Conservation (phyloP, 495 filamentous ascomycete species). For the Tuber umbilicatum region DNA sequence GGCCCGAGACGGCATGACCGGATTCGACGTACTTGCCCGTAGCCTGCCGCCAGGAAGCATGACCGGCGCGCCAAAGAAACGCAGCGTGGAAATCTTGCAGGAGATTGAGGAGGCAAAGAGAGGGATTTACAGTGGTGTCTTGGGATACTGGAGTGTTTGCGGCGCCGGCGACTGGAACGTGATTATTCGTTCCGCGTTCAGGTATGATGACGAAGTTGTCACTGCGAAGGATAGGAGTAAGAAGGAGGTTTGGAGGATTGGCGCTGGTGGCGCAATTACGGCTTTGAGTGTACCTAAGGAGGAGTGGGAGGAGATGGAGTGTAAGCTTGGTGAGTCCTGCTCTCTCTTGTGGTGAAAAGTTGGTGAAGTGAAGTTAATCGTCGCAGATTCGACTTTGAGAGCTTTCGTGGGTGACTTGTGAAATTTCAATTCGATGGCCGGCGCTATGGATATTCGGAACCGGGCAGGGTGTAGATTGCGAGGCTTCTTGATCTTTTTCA, state of each 20-base stretch:
- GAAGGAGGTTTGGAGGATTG: slow-evolving; percentile 65
- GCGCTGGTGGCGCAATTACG: slow-evolving; percentile 84
- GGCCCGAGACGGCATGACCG: slow-evolving; percentile 43
- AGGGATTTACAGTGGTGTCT: slow-evolving; percentile 80
- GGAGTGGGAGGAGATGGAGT: slow-evolving; percentile 87
- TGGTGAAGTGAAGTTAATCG: neutral
- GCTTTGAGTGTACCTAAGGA: slow-evolving; percentile 65
- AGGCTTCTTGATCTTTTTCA: neutral
- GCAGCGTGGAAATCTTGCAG: slow-evolving; percentile 73
- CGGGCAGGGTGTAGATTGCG: neutral
- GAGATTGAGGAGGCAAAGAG: slow-evolving; percentile 60
- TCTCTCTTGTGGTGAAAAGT: neutral
- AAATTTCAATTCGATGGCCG: neutral
- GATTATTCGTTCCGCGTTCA: slow-evolving; percentile 71
- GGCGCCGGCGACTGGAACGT: slow-evolving; percentile 85
- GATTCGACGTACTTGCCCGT: slow-evolving; percentile 68
- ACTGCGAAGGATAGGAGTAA: slow-evolving; percentile 29
- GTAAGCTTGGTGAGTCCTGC: slow-evolving; percentile 52
- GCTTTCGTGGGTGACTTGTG: neutral
- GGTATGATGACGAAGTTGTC: slow-evolving; percentile 52
- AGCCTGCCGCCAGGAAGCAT: slow-evolving; percentile 84
- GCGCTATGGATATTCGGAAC: neutral
- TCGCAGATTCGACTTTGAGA: neutral
- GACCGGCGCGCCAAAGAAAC: slow-evolving; percentile 91
- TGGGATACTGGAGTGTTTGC: slow-evolving; percentile 81